Evolutionary conservation across 2,329 filamentous ascomycete species (phyloP).

Genomic region (Alternaria metachromatica): DNA sequence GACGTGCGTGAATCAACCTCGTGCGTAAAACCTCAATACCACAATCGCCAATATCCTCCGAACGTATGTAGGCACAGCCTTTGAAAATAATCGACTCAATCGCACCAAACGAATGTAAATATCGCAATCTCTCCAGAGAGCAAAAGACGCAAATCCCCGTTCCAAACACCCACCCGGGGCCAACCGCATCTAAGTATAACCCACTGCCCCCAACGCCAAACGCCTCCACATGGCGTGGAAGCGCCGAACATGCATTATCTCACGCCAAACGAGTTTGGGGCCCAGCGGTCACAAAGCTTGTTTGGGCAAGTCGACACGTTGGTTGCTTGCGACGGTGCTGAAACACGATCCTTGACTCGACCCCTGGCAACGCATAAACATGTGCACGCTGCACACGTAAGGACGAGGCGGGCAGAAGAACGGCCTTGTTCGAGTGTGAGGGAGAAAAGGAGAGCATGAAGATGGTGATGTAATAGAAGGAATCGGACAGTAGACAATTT

Average conservation of each 20-base stretch:
- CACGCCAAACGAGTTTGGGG: slow-evolving; percentile 23
- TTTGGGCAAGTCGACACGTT: slow-evolving; percentile 20
- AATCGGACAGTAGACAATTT: neutral
- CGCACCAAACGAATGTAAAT: neutral
- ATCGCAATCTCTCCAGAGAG: neutral
- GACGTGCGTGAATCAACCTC: neutral
- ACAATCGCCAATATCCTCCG: neutral
- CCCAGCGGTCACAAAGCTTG: slow-evolving; percentile 15
- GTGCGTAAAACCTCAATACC: slow-evolving; percentile 4
- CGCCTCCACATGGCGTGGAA: neutral
- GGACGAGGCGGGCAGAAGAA: neutral
- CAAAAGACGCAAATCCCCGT: neutral
- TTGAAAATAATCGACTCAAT: neutral
- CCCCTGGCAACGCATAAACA: neutral
- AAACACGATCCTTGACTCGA: slow-evolving; percentile 7
- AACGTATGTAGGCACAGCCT: neutral
- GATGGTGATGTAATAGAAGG: neutral
- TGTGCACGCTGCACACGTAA: neutral
- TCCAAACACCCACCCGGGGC: neutral
- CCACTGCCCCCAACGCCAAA: neutral
- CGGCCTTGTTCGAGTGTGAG: neutral
- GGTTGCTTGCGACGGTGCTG: slow-evolving; percentile 38
- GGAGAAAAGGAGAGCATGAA: neutral
- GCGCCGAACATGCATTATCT: slow-evolving; percentile 13
- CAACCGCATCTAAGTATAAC: slow-evolving; percentile 9